Base-by-base conservation (phyloP, 2,329 filamentous ascomycete species). In the Trichoderma asperellum region DNA sequence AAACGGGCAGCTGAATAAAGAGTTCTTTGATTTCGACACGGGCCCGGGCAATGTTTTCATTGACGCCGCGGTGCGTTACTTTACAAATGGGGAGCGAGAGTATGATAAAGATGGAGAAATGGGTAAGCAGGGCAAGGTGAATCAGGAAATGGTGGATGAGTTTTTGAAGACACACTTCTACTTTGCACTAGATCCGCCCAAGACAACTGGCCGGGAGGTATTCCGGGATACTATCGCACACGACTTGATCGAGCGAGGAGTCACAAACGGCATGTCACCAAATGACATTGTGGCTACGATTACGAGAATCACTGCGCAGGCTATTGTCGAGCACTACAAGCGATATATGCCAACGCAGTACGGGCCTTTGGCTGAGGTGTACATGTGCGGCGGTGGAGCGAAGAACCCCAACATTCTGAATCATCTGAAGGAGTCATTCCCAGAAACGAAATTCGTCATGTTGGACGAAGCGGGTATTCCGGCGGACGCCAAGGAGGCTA, bases 341-440 rank as follows among this genome's bases (percentile, higher is more conserved):
- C 82, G 84, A 37, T 87, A 87, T 70, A 82, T 83, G 58, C 82
- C 84, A 5, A 72, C 73, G 16, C 75, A 82, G 27, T 68, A 68
- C 27, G 65, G 65, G 12, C 75, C 75, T 16, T 81, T 88, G 66
- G 82, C 80, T 5, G 87, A 89, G 77, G 81, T 89, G 47, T 89
- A 86, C 79, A 86, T 89, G 83, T 88, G 86, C 74, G 87, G 87
- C 12, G 86, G 85, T 5, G 86, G 86, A 21, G 86, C 86, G 0
- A 81, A 83, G 70, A 88, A 89, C 73, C 83, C 85, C 1, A 88
- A 88, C 72, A 89, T 89, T 72, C 80, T 74, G 8, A 75, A 81
- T 7, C 86, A 83, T 74, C 83, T 89, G 71, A 83, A 86, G 74
- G 73, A 75, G 66, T 77, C 80, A 70, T 86, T 83, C 72, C 86